Base-by-base conservation (phyloP, 176 grass and related monocot genomes). In the Luzula sylvatica region DNA sequence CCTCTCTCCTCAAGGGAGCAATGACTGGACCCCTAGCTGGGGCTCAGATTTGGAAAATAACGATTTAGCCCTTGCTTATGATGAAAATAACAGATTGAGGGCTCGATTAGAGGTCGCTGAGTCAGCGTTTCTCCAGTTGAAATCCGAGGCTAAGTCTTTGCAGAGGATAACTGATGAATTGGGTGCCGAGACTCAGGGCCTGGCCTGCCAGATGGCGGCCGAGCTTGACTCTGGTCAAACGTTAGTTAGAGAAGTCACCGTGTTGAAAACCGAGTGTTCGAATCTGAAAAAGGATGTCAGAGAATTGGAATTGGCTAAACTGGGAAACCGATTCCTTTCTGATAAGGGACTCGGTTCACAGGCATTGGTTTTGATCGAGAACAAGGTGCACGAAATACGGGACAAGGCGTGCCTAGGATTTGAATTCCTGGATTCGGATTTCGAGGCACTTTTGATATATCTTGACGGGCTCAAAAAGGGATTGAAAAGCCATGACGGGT, bases 31-130 rank as follows among this genome's bases (percentile, higher is more conserved):
- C 27, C 73, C 75, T 85, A 68, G 75, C 11, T 96, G 81, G 81
- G 85, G 55, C 28, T 75, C 77, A 35, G 78, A 79, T 50, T 76
- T 70, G 42, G 78, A 71, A 48, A 46, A 52, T 19, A 75, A 82
- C 74, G 81, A 86, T 73, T 58, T 80, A 75, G 42, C 65, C 40
- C 64, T 73, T 59, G 78, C 74, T 68, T 77, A 60, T 86, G 81
- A 86, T 48, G 81, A 98, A 46, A 86, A 80, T 72, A 86, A 76
- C 61, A 68, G 26, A 27, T 73, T 90, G 28, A 98, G 72, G 57
- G 58, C 56, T 53, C 78, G 85, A 65, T 23, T 98, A 78, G 92
- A 98, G 77, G 85, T 82, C 21, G 81, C 92, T 19, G 92, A 90
- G 27, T 86, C 78, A 20, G 68, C 71, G 13, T 98, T 98, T 86